These are phyloP conservation scores for Torulaspora globosa DNA, from an alignment of 1,139 yeast genomes.

Conservation along the genomic window DNA sequence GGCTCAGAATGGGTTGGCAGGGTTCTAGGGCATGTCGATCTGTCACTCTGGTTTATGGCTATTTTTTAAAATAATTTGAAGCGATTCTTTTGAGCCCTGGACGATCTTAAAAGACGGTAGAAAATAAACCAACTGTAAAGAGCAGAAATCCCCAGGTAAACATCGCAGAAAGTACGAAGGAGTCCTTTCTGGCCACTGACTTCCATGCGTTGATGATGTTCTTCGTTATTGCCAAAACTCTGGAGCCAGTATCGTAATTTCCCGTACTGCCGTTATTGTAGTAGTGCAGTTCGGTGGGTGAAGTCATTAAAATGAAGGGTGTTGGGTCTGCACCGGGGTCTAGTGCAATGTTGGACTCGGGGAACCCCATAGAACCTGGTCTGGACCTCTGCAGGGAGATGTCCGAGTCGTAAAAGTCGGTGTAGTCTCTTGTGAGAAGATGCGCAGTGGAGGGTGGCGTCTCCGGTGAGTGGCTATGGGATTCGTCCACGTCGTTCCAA, in stretches of 20 bases:
- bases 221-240: constrained; percentile 9
- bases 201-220: constrained; percentile 19
- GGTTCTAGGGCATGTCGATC: too few species aligned
- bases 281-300: constrained; percentile 10
- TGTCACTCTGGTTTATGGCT: background rate
- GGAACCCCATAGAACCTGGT: constrained; percentile 8
- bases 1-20: background rate
- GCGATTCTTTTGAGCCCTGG: background rate
- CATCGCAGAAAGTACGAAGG: constrained; percentile 18
- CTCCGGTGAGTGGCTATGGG: constrained; percentile 10
- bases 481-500: constrained; percentile 26
- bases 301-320: constrained; percentile 9
- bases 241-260: constrained; percentile 7
- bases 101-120: constrained; percentile 7
- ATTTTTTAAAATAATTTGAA: background rate
- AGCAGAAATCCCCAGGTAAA: constrained; percentile 19
- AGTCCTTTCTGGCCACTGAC: constrained; percentile 13
- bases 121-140: constrained; percentile 12
- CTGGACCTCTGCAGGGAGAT: constrained; percentile 14
- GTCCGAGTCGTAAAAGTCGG: constrained; percentile 13
- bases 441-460: constrained; percentile 1
- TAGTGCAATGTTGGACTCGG: constrained; percentile 1
- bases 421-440: constrained; percentile 4
- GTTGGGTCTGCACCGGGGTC: constrained; percentile 6
- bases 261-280: constrained; percentile 9